phyloP scores from a whole-genome alignment of 1,284 basidiomycete species.

The Leucoagaricus sp. region DNA sequence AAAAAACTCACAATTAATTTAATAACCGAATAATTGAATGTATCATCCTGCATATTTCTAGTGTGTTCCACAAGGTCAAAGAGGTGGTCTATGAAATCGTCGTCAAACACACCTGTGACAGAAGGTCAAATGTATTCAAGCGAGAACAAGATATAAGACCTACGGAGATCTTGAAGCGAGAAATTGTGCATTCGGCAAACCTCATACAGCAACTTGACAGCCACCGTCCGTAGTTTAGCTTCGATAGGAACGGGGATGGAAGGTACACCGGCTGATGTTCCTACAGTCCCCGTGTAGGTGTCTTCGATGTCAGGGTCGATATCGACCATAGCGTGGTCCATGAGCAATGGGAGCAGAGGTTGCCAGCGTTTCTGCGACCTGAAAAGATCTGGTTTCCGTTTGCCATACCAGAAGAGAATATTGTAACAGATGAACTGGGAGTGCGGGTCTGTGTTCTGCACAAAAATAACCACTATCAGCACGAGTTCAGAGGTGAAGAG shows the following conservation, averaged over 20 bases:
- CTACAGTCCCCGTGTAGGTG: slow-evolving; percentile 47
- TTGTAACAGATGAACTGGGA: slow-evolving; percentile 80
- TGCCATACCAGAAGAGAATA: slow-evolving; percentile 77
- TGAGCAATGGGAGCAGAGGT: slow-evolving; percentile 77
- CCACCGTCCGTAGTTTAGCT: slow-evolving; percentile 71
- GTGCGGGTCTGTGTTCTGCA: slow-evolving; percentile 87
- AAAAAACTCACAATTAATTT: slow-evolving; percentile 76
- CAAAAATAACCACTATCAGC: not conserved
- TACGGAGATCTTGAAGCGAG: slow-evolving; percentile 72
- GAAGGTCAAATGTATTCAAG: slow-evolving; percentile 12
- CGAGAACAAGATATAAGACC: slow-evolving; percentile 29
- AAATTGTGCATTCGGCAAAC: slow-evolving; percentile 89
- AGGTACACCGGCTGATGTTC: slow-evolving; percentile 27
- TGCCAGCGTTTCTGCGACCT: slow-evolving; percentile 82
- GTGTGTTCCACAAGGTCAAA: slow-evolving; percentile 96
- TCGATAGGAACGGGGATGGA: slow-evolving; percentile 73
- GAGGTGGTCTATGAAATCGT: slow-evolving; percentile 85
- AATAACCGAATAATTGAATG: slow-evolving; percentile 92
- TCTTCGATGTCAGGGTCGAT: slow-evolving; percentile 70
- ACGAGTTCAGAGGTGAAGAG: not conserved
- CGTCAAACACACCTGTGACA: slow-evolving; percentile 70
- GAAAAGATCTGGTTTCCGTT: slow-evolving; percentile 68
- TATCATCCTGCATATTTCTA: slow-evolving; percentile 84
- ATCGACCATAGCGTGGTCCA: slow-evolving; percentile 75
- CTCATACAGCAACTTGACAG: slow-evolving; percentile 84